Evolutionary conservation across 2,329 filamentous ascomycete species (phyloP).

Genomic region (Colletotrichum kahawae): DNA sequence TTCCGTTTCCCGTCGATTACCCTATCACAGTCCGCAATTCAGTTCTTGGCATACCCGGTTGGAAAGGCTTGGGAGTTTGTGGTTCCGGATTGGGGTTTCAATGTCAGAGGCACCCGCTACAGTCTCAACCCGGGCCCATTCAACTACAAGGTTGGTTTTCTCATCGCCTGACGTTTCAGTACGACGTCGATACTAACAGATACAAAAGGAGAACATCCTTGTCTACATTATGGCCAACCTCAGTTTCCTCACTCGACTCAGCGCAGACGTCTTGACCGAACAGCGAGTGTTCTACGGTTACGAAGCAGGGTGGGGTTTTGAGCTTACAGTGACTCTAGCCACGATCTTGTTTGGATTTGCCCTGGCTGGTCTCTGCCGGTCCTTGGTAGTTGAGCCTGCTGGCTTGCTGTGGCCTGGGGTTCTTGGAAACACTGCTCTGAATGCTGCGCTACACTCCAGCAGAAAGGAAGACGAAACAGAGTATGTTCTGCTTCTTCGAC

Average conservation of each 20-base stretch:
- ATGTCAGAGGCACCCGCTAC: conserved; percentile 26
- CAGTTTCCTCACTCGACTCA: conserved; percentile 44
- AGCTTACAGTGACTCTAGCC: conserved; percentile 44
- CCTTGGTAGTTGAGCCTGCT: conserved; percentile 50
- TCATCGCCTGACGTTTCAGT: not conserved
- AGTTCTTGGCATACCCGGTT: conserved; percentile 48
- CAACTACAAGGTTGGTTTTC: conserved; percentile 33
- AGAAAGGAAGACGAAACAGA: conserved; percentile 29
- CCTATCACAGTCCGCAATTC: conserved; percentile 38
- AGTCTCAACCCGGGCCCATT: conserved; percentile 45
- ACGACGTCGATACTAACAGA: fast-evolving
- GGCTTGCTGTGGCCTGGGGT: conserved; percentile 59
- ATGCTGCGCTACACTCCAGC: conserved; percentile 44
- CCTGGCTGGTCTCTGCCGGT: conserved; percentile 48
- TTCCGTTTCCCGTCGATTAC: conserved; percentile 38
- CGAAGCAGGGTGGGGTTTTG: conserved; percentile 48
- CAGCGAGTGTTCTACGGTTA: conserved; percentile 47
- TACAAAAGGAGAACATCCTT: conserved; percentile 39
- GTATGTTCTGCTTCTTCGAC: not conserved
- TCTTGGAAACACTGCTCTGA: conserved; percentile 51
- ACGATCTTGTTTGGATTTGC: conserved; percentile 53
- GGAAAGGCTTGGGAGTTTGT: conserved; percentile 41
- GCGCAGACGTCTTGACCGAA: conserved; percentile 37
- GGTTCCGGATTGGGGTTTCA: conserved; percentile 34
- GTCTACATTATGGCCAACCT: conserved; percentile 49